Evolutionary conservation across 2,329 filamentous ascomycete species (phyloP), one percentile per base, ranked within the genome.

Genomic region (Lachnellula hyalina): DNA sequence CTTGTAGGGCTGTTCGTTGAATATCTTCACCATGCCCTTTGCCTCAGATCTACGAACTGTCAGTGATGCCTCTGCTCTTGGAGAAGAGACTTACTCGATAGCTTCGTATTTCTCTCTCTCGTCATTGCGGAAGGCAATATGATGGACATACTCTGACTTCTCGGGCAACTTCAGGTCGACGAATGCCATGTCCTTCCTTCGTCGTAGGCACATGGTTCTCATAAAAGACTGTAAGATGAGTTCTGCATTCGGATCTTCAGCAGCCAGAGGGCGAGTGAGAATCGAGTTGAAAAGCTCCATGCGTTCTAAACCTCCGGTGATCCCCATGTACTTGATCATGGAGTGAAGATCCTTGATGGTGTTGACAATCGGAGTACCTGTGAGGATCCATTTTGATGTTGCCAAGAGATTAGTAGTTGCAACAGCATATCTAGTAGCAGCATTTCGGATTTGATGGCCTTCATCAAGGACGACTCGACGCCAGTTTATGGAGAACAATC

Each of bases 131-230:
- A 96, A 90, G 8, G 84, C 77, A 61, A 96, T 83, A 8, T 82
- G 82, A 64, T 94, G 85, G 5, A 94, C 77, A 61, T 87, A 91
- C 66, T 93, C 90, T 1, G 84, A 86, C 65, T 95, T 84, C 14
- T 84, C 76, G 0, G 91, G 90, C 8, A 96, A 77, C 58, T 84
- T 87, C 19, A 96, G 75, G 61, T 96, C 89, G 51, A 96, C 81
- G 65, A 95, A 96, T 5, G 80, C 79, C 90, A 96, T 96, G 53
- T 93, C 86, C 69, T 96, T 96, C 70, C 85, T 87, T 38, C 91
- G 83, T 38, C 91, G 82, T 21, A 96, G 76, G 64, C 89, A 94
- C 47, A 96, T 80, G 17, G 87, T 84, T n/a, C 79, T 78, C 83
- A 96, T 92, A 45, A 96, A 77, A 5, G 83, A 79, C 65, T 93